Evolutionary conservation across 345 rosid species (phyloP).

Genomic region (Toxicodendron radicans): DNA sequence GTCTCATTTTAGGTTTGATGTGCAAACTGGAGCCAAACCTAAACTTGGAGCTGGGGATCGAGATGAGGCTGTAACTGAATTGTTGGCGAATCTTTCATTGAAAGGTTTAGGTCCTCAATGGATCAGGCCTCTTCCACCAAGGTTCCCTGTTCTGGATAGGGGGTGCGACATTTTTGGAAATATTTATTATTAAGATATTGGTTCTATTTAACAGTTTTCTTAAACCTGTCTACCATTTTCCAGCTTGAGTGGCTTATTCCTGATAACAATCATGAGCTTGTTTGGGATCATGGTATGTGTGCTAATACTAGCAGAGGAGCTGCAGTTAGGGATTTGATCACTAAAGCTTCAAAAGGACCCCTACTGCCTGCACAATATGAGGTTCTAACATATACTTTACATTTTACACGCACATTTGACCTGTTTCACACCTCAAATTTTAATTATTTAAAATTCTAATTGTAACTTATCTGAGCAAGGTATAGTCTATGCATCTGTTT

Average conservation of each 20-base stretch:
- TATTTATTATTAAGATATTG: slow-evolving; percentile 11
- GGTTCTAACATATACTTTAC: slow-evolving; percentile 38
- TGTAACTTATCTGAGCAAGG: neutral
- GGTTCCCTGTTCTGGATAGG: slow-evolving; percentile 69
- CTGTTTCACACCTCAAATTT: neutral
- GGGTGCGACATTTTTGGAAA: slow-evolving; percentile 44
- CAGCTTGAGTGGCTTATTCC: slow-evolving; percentile 95
- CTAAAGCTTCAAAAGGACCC: slow-evolving; percentile 81
- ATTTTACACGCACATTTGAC: neutral
- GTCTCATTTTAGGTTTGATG: slow-evolving; percentile 62
- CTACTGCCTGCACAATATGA: slow-evolving; percentile 80
- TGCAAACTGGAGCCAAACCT: slow-evolving; percentile 66
- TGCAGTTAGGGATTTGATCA: slow-evolving; percentile 79
- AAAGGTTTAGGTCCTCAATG: slow-evolving; percentile 69
- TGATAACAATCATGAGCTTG: slow-evolving; percentile 92
- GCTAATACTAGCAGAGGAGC: slow-evolving; percentile 97
- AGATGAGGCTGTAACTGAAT: slow-evolving; percentile 59
- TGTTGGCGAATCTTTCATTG: slow-evolving; percentile 47
- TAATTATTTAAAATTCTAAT: neutral
- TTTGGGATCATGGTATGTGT: slow-evolving; percentile 98
- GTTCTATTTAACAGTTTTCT: slow-evolving; percentile 17
- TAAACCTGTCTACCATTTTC: slow-evolving; percentile 14
- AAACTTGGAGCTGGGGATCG: slow-evolving; percentile 90
- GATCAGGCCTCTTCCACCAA: slow-evolving; percentile 88
- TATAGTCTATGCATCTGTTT: slow-evolving; percentile 4